Evolutionary conservation across 2,329 filamentous ascomycete genomes (phyloP).

Genomic region (Colletotrichum spaethianum): DNA sequence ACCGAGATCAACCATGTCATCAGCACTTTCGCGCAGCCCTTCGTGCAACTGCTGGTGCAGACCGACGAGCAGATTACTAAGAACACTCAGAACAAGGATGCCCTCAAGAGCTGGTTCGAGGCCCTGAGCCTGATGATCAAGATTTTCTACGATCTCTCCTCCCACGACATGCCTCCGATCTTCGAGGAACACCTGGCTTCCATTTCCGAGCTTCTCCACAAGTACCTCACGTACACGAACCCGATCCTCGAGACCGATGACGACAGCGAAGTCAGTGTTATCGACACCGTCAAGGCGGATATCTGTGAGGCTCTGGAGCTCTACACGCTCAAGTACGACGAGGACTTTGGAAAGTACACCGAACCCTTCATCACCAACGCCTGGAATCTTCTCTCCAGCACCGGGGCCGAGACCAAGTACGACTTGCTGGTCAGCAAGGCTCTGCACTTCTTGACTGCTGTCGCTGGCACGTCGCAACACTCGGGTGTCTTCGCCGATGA

Average conservation of each 20-base stretch:
- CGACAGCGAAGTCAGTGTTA: slow-evolving; percentile 86
- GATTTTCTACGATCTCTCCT: slow-evolving; percentile 96
- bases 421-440: slow-evolving; percentile 96
- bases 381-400: slow-evolving; percentile 90
- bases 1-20: slow-evolving; percentile 98
- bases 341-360: slow-evolving; percentile 87
- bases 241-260: slow-evolving; percentile 86
- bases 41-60: slow-evolving; percentile 82
- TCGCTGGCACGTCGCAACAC: slow-evolving; percentile 83
- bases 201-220: slow-evolving; percentile 86
- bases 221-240: slow-evolving; percentile 93
- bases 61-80: slow-evolving; percentile 81
- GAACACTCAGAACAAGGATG: slow-evolving; percentile 81
- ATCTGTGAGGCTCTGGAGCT: slow-evolving; percentile 93
- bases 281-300: slow-evolving; percentile 91
- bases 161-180: slow-evolving; percentile 92
- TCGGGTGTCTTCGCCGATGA: slow-evolving; percentile 89
- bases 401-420: slow-evolving; percentile 91
- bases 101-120: slow-evolving; percentile 83
- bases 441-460: slow-evolving; percentile 92
- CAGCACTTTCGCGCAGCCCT: slow-evolving; percentile 85
- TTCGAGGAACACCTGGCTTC: slow-evolving; percentile 90
- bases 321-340: slow-evolving; percentile 95
- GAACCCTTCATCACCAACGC: slow-evolving; percentile 89
- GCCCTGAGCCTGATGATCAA: slow-evolving; percentile 91